phyloP scores from a whole-genome alignment of 306 rosid genomes.

The Gillenia trifoliata region DNA sequence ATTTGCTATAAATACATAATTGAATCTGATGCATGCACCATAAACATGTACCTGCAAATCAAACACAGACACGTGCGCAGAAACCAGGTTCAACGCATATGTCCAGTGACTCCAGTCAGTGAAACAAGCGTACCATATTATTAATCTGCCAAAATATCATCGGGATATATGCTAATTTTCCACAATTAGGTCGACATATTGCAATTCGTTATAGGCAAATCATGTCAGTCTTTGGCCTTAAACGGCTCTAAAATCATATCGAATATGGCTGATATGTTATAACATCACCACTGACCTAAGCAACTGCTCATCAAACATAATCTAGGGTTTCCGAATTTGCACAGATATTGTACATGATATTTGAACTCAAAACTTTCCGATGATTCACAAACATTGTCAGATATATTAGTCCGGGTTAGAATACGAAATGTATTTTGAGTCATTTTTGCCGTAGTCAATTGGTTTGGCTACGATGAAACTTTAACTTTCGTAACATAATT shows the following conservation, averaged over 20 bases:
- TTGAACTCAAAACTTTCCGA: not conserved
- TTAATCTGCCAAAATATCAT: too few relatives aligned
- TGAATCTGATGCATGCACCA: not conserved
- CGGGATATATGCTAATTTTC: not conserved
- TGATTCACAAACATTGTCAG: not conserved
- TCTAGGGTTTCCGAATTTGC: too few relatives aligned
- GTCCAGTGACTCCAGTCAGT: too few relatives aligned
- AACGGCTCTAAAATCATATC: not conserved
- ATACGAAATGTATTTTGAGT: too few relatives aligned
- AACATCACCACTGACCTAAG: constrained; percentile 2
- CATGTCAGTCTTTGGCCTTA: constrained; percentile 7
- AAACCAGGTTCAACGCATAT: not conserved
- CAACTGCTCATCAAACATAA: too few relatives aligned
- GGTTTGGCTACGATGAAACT: too few relatives aligned
- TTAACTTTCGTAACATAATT: too few relatives aligned
- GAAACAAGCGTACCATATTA: not conserved
- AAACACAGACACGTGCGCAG: not conserved
- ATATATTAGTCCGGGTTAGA: too few relatives aligned
- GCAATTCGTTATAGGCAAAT: constrained; percentile 6
- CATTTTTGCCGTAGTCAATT: too few relatives aligned
- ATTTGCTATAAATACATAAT: not conserved
- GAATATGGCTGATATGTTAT: not conserved
- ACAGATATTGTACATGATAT: not conserved
- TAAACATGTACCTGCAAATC: not conserved
- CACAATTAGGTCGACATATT: not conserved